A percentile compares a stretch with the other conserved stretches of the same genome.
Conservation (phyloP, 768 basidiomycete species). For the Boletus rubropictus region DNA sequence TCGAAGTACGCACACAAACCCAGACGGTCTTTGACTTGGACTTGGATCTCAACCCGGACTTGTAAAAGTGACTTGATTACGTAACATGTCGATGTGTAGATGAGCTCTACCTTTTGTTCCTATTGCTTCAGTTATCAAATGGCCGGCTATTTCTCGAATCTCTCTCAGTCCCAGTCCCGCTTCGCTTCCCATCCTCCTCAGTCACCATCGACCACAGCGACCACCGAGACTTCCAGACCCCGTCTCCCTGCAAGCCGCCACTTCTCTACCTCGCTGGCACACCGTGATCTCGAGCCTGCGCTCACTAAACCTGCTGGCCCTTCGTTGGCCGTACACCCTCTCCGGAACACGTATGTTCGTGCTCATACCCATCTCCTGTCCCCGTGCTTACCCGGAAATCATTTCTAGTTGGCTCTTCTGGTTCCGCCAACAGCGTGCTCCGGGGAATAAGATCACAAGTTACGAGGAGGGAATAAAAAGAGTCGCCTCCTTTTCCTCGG, state of each 20-base stretch:
- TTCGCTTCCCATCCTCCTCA: constrained; percentile 52
- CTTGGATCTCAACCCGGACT: constrained; percentile 78
- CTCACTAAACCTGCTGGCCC: constrained; percentile 38
- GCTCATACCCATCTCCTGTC: constrained; percentile 15
- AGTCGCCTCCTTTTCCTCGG: constrained; percentile 84
- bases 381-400: constrained; percentile 12
- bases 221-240: constrained; percentile 29
- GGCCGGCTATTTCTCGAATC: constrained; percentile 81
- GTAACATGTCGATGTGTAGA: too few relatives aligned
- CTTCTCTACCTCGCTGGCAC: constrained; percentile 59
- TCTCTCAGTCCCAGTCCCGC: constrained; percentile 59
- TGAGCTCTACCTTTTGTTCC: too few relatives aligned
- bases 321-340: constrained; percentile 52
- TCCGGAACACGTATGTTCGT: constrained; percentile 82
- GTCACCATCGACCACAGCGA: neutral
- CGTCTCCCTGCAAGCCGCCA: constrained; percentile 63
- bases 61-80: constrained; percentile 36
- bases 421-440: constrained; percentile 86
- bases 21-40: constrained; percentile 72
- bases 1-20: constrained; percentile 56
- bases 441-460: constrained; percentile 82
- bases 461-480: constrained; percentile 96
- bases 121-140: constrained; percentile 35
- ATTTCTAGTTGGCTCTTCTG: constrained; percentile 78
- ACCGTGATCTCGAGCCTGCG: constrained; percentile 29